Evolutionary conservation across 345 rosid species (phyloP), one percentile per base, ranked within the genome.

Genomic region (Acer negundo): DNA sequence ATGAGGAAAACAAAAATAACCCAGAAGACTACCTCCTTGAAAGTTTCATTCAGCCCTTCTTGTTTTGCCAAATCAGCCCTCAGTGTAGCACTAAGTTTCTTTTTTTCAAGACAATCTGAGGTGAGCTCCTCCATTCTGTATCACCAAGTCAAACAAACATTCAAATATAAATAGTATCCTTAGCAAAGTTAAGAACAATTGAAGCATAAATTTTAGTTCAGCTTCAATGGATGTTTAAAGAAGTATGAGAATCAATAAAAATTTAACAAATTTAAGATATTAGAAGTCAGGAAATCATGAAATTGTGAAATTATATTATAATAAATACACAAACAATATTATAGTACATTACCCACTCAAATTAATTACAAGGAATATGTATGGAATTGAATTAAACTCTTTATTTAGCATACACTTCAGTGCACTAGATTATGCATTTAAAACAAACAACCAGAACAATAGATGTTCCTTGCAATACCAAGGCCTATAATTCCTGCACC

Each of bases 41-140:
- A 88, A 69, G 51, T 79, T 77, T 83, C 89, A 76, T 82, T 87
- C 79, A 86, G 88, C 82, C 87, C 93, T 82, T 86, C 89, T 73
- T 86, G 83, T 81, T 90, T 91, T 61, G 82, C 80, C 74, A 88
- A 84, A 75, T 91, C 91, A 79, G 78, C 67, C 85, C 79, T 88
- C 82, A 92, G 85, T 64, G 73, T 83, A 75, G 89, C 89, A 85
- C 85, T 92, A 51, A 79, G 74, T 78, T 84, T 87, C 89, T 89
- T 87, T 75, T 85, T 89, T 68, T 88, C 87, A 82, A 89, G 83
- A 81, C 84, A 86, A 64, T 88, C 87, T 67, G 89, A 83, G 75
- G 78, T 78, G 72, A 92, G 90, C 81, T 81, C 97, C 81, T 94
- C 97, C 76, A 91, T 79, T 87, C 99, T 96, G 88, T 58, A 71